Evolutionary conservation across 2,329 filamentous ascomycete genomes (phyloP), one percentile per base, ranked within the genome.

Genomic region (Thelonectria blattea): DNA sequence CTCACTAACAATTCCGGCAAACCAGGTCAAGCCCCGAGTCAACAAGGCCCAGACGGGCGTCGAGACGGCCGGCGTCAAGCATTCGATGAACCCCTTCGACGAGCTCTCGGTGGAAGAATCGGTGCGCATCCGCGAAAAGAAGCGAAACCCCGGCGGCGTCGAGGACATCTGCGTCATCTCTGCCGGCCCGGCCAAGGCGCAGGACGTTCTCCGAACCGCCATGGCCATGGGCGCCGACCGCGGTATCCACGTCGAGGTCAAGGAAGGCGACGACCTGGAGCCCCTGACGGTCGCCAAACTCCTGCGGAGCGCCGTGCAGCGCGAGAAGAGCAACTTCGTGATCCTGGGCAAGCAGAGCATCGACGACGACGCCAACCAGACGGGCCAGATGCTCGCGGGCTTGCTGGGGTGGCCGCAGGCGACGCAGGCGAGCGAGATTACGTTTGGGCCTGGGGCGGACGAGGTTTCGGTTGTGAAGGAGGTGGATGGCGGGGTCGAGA

Each of bases 181-280:
- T 56, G 93, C 92, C 52, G 95, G 95, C 5, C 93, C 94, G 2
- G 75, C 93, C 61, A 99, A 98, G 82, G 85, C 91, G 32, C 86
- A 88, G 71, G 95, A 99, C 74, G 88, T 93, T 15, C 86, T 99
- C 56, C 92, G 95, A 60, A 99, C 94, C 15, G 95, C 95, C 59
- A 95, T 99, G 93, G 95, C 95, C 71, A 97, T 99, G 93, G 95
- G 95, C 67, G 95, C 94, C 15, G 95, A 99, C 84, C 90, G 93
- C 20, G 90, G 82, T 42, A 90, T 99, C 74, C 93, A 95, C 81
- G 90, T 98, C 43, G 92, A 97, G 73, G 81, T 88, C 32, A 85
- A 87, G 66, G 91, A 92, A 43, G 86, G 86, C 59, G 87, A 90
- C 66, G 88, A 91, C 49, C 83, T 96, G 47, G 95, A 98, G 81